Conservation (phyloP, 257 asterid genomes). For the Nicotiana obtusifolia region DNA sequence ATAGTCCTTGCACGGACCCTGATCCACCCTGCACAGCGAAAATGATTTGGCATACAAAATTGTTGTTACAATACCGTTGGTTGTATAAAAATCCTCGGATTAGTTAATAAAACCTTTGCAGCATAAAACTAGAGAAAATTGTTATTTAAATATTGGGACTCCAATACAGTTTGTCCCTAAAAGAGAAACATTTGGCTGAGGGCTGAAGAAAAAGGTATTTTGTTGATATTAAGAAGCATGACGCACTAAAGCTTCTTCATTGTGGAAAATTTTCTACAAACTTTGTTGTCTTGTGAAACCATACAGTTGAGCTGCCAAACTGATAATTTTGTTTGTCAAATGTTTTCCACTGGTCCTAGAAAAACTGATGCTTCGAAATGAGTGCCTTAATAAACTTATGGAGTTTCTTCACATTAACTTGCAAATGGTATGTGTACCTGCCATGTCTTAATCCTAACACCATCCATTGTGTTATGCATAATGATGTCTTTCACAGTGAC, state of each 20-base stretch:
- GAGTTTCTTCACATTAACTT: not conserved
- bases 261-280: no score
- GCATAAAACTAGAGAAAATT: not conserved
- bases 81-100: not conserved
- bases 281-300: no score
- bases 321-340: no score
- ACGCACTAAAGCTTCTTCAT: no score
- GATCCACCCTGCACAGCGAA: conserved; percentile 70
- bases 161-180: not conserved
- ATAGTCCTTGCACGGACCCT: conserved; percentile 64
- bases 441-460: conserved; percentile 78
- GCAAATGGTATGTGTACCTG: conserved; percentile 41
- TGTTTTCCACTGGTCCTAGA: no score
- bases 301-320: no score
- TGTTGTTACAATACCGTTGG: not conserved
- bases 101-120: not conserved
- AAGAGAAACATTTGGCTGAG: no score
- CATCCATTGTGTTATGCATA: conserved; percentile 61
- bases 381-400: not conserved
- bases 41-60: not conserved
- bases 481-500: conserved; percentile 55
- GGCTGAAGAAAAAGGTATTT: no score
- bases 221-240: no score
- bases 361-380: no score
- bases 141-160: not conserved